phyloP scores from a whole-genome alignment of 164 flowering plant genomes.

The Nymphaea colorata region DNA sequence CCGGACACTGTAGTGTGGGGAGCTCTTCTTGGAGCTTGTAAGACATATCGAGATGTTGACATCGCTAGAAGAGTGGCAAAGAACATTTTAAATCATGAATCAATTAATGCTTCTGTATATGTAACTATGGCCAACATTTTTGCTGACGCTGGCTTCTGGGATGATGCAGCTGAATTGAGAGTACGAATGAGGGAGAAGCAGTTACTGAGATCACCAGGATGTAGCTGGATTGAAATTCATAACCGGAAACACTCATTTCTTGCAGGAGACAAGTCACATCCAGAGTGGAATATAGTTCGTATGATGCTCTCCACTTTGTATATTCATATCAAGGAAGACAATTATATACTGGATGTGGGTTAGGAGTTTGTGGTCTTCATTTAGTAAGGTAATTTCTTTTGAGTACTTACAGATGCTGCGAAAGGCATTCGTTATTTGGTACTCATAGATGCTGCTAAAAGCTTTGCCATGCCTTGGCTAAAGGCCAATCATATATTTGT shows the following conservation, averaged over 20 bases:
- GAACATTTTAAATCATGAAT: neutral
- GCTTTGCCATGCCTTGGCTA: no score
- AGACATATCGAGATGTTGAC: neutral
- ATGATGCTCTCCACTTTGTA: neutral
- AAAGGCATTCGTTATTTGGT: no score
- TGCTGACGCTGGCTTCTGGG: neutral
- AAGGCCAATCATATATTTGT: no score
- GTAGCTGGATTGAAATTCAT: constrained; percentile 5
- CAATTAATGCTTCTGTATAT: neutral
- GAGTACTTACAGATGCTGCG: no score
- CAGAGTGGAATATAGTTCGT: neutral
- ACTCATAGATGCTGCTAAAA: no score
- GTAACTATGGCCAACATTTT: constrained; percentile 2
- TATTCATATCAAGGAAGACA: constrained; percentile 1
- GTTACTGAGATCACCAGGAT: neutral
- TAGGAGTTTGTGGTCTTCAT: no score
- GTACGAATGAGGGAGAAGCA: neutral
- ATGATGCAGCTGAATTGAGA: constrained; percentile 1
- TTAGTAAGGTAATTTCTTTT: no score
- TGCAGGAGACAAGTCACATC: neutral
- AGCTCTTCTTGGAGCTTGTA: constrained; percentile 5
- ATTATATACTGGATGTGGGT: neutral
- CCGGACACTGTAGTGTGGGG: constrained; percentile 5
- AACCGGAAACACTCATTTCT: constrained; percentile 1
- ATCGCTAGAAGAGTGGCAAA: constrained; percentile 1